Evolutionary conservation across 495 filamentous ascomycete genomes (phyloP).

Genomic region (Neurospora sublineolata): DNA sequence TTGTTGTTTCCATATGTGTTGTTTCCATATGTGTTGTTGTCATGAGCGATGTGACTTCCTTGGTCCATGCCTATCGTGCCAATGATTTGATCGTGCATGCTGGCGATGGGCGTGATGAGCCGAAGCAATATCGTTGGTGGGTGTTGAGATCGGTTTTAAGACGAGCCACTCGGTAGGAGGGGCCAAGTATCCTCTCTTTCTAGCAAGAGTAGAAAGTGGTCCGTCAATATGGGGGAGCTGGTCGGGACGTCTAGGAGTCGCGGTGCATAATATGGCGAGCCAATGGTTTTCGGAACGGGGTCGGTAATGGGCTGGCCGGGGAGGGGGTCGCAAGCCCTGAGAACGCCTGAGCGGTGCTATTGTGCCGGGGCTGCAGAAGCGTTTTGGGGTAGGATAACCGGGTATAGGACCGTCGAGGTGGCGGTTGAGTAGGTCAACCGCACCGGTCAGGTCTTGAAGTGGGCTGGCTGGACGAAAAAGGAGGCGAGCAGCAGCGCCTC

Average conservation of each 20-base stretch:
- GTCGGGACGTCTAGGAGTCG: conserved; percentile 15
- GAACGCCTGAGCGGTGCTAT: conserved; percentile 9
- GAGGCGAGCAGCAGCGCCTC: not conserved
- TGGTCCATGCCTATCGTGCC: conserved; percentile 37
- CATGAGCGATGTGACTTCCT: conserved; percentile 35
- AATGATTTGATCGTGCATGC: conserved; percentile 41
- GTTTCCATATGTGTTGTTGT: conserved; percentile 25
- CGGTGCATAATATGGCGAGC: conserved; percentile 22
- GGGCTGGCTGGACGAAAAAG: not conserved
- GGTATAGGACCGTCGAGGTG: conserved; percentile 2
- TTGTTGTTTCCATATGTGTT: conserved; percentile 22
- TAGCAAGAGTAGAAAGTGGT: conserved; percentile 14
- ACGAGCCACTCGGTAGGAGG: conserved; percentile 14
- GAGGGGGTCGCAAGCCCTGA: conserved; percentile 10
- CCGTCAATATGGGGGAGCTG: conserved; percentile 13
- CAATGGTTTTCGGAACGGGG: conserved; percentile 20
- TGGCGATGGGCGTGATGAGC: conserved; percentile 27
- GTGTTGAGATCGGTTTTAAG: conserved; percentile 8
- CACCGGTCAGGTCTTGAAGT: conserved; percentile 1
- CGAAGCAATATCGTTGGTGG: conserved; percentile 13
- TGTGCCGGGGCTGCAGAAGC: conserved; percentile 15
- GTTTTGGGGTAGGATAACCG: conserved; percentile 7
- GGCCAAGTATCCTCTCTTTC: conserved; percentile 1
- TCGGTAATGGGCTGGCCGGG: conserved; percentile 19
- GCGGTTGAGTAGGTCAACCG: conserved; percentile 13